Evolutionary conservation across 768 basidiomycete species (phyloP), one percentile per base, ranked within the genome.

Genomic region (Calocybe indica): DNA sequence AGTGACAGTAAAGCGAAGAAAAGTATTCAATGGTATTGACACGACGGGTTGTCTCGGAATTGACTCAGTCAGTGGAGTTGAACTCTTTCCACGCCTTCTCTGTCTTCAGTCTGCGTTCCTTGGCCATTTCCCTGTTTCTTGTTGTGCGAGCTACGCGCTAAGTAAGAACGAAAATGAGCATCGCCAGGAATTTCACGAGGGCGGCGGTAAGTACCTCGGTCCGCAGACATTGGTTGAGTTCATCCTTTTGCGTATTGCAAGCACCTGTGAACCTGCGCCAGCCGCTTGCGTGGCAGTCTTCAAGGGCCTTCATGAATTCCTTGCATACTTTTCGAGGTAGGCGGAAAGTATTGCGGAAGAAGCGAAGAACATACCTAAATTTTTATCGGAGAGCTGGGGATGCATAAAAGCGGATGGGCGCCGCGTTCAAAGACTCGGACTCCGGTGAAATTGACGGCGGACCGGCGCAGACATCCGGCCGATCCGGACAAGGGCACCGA

Each of bases 301-400:
- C 77, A 22, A 90, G 79, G 2, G 88, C 88, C 53, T 88, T 68
- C 46, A 90, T 86, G 58, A 90, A 83, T 12, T 88, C 85, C 58
- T 71, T 77, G 71, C 88, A 90, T 34, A 71, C 88, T 89, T 46
- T 22, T 35, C 50, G 30, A 11, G 39, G 10, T 12, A 40, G 51
- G 40, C 45, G 33, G 47, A 35, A 8, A 14, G 48, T 29, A 32
- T 33, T 33, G 28, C 36, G 14, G 14, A 40, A 37, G 55, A 40
- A 53, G 45, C 46, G 28, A n/a, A 29, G 9, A 8, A 40, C 73
- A 46, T 43, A 78, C 83, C 74, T 51, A 78, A 55, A 59, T 74
- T 75, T 62, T 80, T 83, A 65, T 83, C 83, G 41, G 85, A 83
- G 37, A 84, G 62, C 57, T 86, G 85, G 40, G 83, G 75, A 60